Evolutionary conservation across 2,329 filamentous ascomycete genomes (phyloP).

Genomic region (Botrytis deweyae): DNA sequence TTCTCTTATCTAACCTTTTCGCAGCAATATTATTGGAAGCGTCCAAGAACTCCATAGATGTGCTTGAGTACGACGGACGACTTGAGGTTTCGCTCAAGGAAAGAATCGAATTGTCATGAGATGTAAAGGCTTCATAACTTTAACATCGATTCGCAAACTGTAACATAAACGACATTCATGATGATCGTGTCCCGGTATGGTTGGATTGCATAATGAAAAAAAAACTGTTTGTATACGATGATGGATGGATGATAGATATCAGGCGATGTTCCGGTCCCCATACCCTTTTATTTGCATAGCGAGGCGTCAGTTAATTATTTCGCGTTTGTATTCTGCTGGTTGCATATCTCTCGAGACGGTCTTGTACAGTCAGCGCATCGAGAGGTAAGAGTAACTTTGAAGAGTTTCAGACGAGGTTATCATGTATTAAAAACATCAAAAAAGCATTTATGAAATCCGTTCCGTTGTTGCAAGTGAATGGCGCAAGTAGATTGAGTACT

Average conservation of each 20-base stretch:
- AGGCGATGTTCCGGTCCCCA: slow-evolving; percentile 30
- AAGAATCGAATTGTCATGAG: slow-evolving; percentile 16
- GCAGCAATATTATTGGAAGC: slow-evolving; percentile 69
- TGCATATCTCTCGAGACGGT: background rate
- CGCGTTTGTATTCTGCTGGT: slow-evolving; percentile 18
- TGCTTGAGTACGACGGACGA: slow-evolving; percentile 41
- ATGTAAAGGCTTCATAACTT: slow-evolving; percentile 11
- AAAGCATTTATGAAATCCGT: slow-evolving; percentile 3
- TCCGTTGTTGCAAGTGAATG: background rate
- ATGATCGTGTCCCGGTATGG: slow-evolving; percentile 5
- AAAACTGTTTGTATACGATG: slow-evolving; percentile 26
- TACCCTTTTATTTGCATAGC: slow-evolving; percentile 32
- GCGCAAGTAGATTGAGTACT: background rate
- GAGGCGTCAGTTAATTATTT: slow-evolving; percentile 29
- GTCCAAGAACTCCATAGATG: slow-evolving; percentile 52
- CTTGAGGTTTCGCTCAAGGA: background rate
- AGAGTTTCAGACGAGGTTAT: slow-evolving; percentile 4
- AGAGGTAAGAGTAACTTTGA: slow-evolving; percentile 6
- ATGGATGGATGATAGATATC: slow-evolving; percentile 25
- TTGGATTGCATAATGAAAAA: slow-evolving; percentile 19
- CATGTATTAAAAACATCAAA: slow-evolving; percentile 5
- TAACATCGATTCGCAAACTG: background rate
- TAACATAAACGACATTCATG: slow-evolving; percentile 15
- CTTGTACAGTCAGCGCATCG: background rate
- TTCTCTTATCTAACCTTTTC: slow-evolving; percentile 9